A percentile compares a stretch with the other conserved stretches of the same genome.
These are phyloP conservation scores for Corylus heterophylla DNA, from an alignment of 306 rosid species.

Conservation along the genomic window DNA sequence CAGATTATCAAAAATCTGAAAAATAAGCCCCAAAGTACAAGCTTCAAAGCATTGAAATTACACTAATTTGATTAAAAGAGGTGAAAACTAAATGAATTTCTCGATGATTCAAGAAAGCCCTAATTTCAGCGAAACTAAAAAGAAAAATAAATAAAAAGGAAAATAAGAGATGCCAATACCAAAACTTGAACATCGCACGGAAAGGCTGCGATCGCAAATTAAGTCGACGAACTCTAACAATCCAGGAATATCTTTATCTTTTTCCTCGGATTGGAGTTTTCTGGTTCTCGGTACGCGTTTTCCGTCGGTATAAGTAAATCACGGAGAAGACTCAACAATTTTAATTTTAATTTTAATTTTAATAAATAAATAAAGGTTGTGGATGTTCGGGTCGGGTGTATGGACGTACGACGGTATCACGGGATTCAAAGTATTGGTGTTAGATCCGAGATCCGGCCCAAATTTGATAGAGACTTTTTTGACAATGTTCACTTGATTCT, in stretches of 20 bases:
- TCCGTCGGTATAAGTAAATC: background rate
- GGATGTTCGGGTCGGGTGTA: too few species aligned
- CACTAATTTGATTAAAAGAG: background rate
- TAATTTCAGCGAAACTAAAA: background rate
- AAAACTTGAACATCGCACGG: constrained; percentile 72
- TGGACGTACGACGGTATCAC: too few species aligned
- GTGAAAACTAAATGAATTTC: background rate
- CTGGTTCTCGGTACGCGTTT: constrained; percentile 2
- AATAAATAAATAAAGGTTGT: too few species aligned
- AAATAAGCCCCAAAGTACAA: background rate
- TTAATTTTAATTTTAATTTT: too few species aligned
- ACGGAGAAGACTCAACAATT: too few species aligned
- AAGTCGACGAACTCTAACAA: constrained; percentile 26
- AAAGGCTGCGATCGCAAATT: constrained; percentile 26
- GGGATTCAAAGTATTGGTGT: too few species aligned
- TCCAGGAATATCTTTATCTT: background rate
- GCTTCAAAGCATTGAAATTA: background rate
- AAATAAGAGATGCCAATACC: constrained; percentile 44
- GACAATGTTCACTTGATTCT: too few species aligned
- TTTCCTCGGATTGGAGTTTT: background rate
- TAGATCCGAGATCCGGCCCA: too few species aligned
- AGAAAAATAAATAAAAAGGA: background rate
- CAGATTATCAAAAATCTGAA: background rate
- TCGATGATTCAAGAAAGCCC: constrained; percentile 8
- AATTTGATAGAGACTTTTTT: too few species aligned